Base-by-base conservation (phyloP, 108 stramenopile genomes). In the Cyclotella cryptica region DNA sequence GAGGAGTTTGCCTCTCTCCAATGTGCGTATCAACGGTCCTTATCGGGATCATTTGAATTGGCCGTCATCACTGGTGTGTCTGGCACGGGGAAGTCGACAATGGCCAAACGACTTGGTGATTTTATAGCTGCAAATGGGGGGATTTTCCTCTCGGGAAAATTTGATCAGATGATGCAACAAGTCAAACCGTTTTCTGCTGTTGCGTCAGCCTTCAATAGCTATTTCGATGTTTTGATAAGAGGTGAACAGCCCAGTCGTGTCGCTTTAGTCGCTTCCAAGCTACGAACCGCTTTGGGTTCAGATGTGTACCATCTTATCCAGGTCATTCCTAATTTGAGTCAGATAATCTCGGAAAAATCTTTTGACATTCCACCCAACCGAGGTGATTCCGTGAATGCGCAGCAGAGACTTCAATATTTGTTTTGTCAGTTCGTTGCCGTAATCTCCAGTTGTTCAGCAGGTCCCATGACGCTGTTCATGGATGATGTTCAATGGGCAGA, bases 401-500 rank as follows among this genome's bases (percentile, higher is more conserved):
- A 77, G 22, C 40, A 71, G 27, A 59, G 76, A 24, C 44, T 77
- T 18, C 18, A 18, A 4, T 71, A 77, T 35, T 41, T 77, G 55
- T 71, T 77, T 43, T 41, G 69, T 35, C 41, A 26, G n/a, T 66
- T 77, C 28, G 15, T 61, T 22, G 69, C 28, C 24, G 39, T 71
- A 9, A 60, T 77, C 43, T 46, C 76, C n/a, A 71, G 41, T 6
- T 75, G 41, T 26, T 62, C 49, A 1, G 46, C 24, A n/a, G 42
- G 11, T 19, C 44, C 59, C 12, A 15, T 75, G 66, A 68, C 46
- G 12, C 54, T 75, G 12, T 77, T 77, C 26, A n/a, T 77, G 28
- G 76, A 77, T 41, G 70, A 77, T 44, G 35, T 70, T 17, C 76
- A 77, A 60, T 77, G 76, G 76, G 58, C 70, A 15, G 76, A 77